These are phyloP conservation scores for Tricholoma saponaceum DNA, from an alignment of 768 basidiomycete genomes.

Conservation along the genomic window DNA sequence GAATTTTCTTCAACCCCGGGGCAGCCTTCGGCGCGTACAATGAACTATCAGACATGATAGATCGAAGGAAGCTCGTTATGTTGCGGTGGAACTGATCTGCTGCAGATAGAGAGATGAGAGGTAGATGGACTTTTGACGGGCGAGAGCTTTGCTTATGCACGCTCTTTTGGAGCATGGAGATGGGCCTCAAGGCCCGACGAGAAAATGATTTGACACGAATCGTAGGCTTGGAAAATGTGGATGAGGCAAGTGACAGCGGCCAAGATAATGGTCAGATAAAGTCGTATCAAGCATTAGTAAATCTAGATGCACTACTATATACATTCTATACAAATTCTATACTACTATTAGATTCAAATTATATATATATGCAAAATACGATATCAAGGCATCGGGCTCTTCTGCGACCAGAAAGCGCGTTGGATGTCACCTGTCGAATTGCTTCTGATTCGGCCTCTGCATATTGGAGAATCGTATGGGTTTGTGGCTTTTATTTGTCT, in stretches of 20 bases:
- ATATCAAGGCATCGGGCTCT: neutral
- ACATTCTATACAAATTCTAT: too few species aligned
- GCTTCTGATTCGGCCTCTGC: neutral
- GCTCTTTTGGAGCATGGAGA: conserved; percentile 10
- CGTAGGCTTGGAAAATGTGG: neutral
- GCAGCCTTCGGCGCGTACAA: conserved; percentile 24
- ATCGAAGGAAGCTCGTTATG: conserved; percentile 47
- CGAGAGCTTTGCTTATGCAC: neutral
- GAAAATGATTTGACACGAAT: conserved; percentile 3
- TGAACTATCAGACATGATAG: conserved; percentile 42
- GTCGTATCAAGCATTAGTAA: too few species aligned
- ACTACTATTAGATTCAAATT: too few species aligned
- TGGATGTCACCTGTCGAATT: neutral
- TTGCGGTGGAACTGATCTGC: conserved; percentile 56
- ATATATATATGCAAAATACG: neutral
- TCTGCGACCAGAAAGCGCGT: neutral
- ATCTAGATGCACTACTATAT: too few species aligned
- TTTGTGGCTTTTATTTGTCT: neutral
- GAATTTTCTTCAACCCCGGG: conserved; percentile 68
- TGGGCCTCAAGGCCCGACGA: conserved; percentile 12
- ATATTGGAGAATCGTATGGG: neutral
- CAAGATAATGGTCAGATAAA: too few species aligned
- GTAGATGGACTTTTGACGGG: conserved; percentile 29
- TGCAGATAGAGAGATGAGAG: conserved; percentile 45
- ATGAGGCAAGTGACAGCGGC: neutral